phyloP scores from a whole-genome alignment of 176 grass and related monocot genomes.

The Carex scoparia region DNA sequence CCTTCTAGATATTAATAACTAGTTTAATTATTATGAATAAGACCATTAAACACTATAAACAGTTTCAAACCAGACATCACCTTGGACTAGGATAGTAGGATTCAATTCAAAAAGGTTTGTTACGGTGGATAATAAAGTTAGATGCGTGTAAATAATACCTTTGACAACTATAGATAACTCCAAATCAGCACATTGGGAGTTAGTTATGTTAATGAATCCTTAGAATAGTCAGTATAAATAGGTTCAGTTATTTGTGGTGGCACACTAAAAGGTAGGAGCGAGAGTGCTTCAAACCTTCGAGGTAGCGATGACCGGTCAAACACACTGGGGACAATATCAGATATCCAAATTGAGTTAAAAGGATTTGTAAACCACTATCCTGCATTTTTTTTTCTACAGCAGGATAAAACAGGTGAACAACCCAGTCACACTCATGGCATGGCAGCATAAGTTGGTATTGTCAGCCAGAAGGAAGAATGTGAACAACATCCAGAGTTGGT shows the following conservation, averaged over 20 bases:
- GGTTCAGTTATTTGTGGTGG: not conserved
- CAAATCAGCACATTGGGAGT: not conserved
- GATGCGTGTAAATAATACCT: not conserved
- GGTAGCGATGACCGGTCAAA: not conserved
- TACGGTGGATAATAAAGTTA: not conserved
- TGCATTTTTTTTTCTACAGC: not conserved
- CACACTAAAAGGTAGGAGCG: not conserved
- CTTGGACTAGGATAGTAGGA: not conserved
- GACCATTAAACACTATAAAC: not conserved
- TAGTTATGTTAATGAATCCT: not conserved
- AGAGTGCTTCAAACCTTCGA: not conserved
- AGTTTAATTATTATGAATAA: not conserved
- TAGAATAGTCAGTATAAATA: not conserved
- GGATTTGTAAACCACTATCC: not conserved
- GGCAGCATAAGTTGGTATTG: not conserved
- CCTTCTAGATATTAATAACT: not conserved
- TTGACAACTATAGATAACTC: not conserved
- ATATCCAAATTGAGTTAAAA: not conserved
- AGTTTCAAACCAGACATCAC: not conserved
- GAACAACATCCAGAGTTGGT: not conserved
- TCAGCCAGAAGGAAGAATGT: not conserved
- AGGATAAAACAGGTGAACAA: not conserved
- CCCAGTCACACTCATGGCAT: not conserved
- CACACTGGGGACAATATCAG: not conserved
- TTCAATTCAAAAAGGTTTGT: not conserved